phyloP scores from a whole-genome alignment of 805 yeast species.

The Vanderwaltozyma verrucispora region DNA sequence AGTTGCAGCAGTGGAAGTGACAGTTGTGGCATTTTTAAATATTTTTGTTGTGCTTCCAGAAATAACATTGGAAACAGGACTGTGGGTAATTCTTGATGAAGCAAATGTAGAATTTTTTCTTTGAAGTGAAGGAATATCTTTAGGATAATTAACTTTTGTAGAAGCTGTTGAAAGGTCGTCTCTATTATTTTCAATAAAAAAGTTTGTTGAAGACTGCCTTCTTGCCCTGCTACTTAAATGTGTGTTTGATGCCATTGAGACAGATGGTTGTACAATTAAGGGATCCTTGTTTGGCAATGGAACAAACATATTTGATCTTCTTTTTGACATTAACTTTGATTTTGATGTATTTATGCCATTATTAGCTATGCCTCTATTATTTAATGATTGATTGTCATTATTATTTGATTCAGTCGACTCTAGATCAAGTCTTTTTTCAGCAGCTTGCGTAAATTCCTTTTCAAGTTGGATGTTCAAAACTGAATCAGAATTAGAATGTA shows the following conservation, averaged over 20 bases:
- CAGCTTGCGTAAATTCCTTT: no score
- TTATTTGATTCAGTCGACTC: no score
- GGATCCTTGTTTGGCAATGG: slow-evolving; percentile 29
- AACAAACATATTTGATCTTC: slow-evolving; percentile 27
- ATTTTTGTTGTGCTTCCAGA: background rate
- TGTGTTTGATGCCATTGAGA: background rate
- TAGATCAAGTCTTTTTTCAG: no score
- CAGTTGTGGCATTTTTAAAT: background rate
- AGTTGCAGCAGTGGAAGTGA: slow-evolving; percentile 1
- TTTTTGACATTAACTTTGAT: slow-evolving; percentile 6
- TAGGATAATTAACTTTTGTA: background rate
- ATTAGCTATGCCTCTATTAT: no score
- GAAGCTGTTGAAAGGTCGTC: background rate
- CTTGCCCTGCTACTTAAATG: background rate
- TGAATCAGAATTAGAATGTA: no score
- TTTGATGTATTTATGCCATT: no score
- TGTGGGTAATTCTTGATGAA: slow-evolving; percentile 1
- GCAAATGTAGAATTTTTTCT: background rate
- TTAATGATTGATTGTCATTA: no score
- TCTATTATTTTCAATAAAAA: background rate
- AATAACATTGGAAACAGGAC: background rate
- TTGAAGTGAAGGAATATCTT: background rate
- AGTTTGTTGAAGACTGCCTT: background rate
- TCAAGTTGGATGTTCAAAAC: no score
- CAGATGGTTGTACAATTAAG: slow-evolving; percentile 8